phyloP scores from a whole-genome alignment of 441 rosid species.

The Bocquillonia castaneifolia region DNA sequence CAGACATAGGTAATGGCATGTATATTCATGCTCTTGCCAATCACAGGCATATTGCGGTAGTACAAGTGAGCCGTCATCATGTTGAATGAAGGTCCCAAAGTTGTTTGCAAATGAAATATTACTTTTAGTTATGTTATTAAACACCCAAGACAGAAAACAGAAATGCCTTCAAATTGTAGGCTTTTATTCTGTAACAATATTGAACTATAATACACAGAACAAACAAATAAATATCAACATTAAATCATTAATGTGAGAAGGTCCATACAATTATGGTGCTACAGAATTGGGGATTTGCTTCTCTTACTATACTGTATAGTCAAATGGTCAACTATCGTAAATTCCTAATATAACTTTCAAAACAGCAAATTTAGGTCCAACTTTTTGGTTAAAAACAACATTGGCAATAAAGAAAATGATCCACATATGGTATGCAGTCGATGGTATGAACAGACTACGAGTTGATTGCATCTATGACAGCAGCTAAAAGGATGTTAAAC shows the following conservation, averaged over 20 bases:
- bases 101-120: not conserved
- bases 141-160: not conserved
- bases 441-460: not conserved
- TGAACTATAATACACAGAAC: not conserved
- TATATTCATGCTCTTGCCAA: not conserved
- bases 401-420: not conserved
- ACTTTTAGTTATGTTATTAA: not conserved
- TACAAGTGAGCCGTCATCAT: not conserved
- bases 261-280: not conserved
- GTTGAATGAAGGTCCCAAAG: not conserved
- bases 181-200: not conserved
- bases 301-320: too few relatives aligned
- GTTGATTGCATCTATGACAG: not conserved
- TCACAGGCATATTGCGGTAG: not conserved
- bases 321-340: too few relatives aligned
- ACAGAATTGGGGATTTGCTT: too few relatives aligned
- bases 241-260: not conserved
- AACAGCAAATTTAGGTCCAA: too few relatives aligned
- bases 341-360: too few relatives aligned
- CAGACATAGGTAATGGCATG: not conserved
- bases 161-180: conserved; percentile 3
- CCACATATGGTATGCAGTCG: too few relatives aligned
- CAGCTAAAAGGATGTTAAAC: not conserved
- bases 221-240: not conserved
- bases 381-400: too few relatives aligned